These are phyloP conservation scores for Boletus sp. DNA, from an alignment of 768 basidiomycete species.

Conservation along the genomic window DNA sequence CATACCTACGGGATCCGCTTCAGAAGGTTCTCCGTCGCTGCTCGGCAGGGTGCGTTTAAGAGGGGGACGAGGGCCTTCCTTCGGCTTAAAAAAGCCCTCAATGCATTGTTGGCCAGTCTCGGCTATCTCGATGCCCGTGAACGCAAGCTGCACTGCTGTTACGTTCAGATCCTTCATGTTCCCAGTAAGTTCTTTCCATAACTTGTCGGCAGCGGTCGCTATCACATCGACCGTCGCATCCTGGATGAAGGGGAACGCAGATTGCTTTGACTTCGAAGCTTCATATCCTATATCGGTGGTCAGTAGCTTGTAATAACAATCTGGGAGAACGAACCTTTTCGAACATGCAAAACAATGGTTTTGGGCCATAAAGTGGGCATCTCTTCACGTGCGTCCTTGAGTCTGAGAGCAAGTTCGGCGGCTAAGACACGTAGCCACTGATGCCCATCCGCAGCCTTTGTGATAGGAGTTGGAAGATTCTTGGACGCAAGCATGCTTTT, in stretches of 20 bases:
- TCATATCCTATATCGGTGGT: slow-evolving; percentile 55
- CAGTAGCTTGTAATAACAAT: not conserved
- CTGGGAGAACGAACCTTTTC: slow-evolving; percentile 52
- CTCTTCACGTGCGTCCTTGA: slow-evolving; percentile 74
- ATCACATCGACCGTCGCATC: slow-evolving; percentile 76
- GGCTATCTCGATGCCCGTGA: slow-evolving; percentile 70
- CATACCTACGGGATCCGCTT: not conserved
- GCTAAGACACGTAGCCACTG: slow-evolving; percentile 93
- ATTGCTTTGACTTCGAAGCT: slow-evolving; percentile 72
- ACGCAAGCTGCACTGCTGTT: slow-evolving; percentile 67
- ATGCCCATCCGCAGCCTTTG: slow-evolving; percentile 66
- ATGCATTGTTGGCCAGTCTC: slow-evolving; percentile 85
- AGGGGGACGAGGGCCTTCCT: slow-evolving; percentile 19
- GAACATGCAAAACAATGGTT: slow-evolving; percentile 74
- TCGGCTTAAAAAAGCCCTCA: slow-evolving; percentile 72
- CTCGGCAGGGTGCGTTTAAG: slow-evolving; percentile 41
- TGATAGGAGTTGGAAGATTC: slow-evolving; percentile 80
- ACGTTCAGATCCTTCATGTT: slow-evolving; percentile 55
- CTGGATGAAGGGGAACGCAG: slow-evolving; percentile 79
- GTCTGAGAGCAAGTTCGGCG: slow-evolving; percentile 81
- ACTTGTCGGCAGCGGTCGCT: slow-evolving; percentile 66
- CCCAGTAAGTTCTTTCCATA: slow-evolving; percentile 87
- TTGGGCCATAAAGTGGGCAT: slow-evolving; percentile 88
- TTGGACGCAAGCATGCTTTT: slow-evolving; percentile 98
- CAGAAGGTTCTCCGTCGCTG: slow-evolving; percentile 7